Base-by-base conservation (phyloP, 108 stramenopile genomes). In the Skeletonema potamos region DNA sequence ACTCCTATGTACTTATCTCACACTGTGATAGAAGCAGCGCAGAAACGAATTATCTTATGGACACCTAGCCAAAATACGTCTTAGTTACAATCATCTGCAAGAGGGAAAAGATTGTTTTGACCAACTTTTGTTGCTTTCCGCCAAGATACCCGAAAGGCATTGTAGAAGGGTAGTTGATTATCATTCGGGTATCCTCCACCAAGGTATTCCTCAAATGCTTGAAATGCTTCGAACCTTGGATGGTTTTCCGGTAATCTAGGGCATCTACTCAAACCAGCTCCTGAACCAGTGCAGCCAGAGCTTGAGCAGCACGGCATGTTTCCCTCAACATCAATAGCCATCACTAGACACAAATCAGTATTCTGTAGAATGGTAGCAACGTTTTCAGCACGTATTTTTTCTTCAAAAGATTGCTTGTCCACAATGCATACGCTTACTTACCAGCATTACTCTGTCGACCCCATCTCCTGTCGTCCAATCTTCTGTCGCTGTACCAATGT, bases 301-400 rank as follows among this genome's bases (percentile, higher is more conserved):
- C 58, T 32, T 2, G 74, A 64, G 58, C 79, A 81, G 39, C 79
- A 81, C 7, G 58, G 74, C 20, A 70, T 13, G 39, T 79, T 69
- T 15, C n/a, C 37, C n/a, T 75, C 74, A 15, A 81, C 37, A 22
- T 75, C 74, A 15, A 81, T 70, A 48, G 46, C 48, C 37, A 54
- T 64, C 0, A 81, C 74, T 2, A 81, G 68, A 27, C 79, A 81
- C 2, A 81, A 64, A 63, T 81, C 79, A 9, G 79, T 81, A 37
- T 81, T 75, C n/a, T n/a, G n/a, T n/a, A n/a, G n/a, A n/a, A n/a
- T n/a, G n/a, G n/a, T n/a, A n/a, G n/a, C n/a, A n/a, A n/a, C n/a
- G n/a, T n/a, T n/a, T n/a, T n/a, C n/a, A n/a, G n/a, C n/a, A n/a
- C n/a, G n/a, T n/a, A n/a, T n/a, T n/a, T n/a, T n/a, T n/a, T n/a